A percentile compares a stretch with the other conserved stretches of the same genome.
phyloP scores from a whole-genome alignment of 495 filamentous ascomycete genomes.

The Daldinia loculata region DNA sequence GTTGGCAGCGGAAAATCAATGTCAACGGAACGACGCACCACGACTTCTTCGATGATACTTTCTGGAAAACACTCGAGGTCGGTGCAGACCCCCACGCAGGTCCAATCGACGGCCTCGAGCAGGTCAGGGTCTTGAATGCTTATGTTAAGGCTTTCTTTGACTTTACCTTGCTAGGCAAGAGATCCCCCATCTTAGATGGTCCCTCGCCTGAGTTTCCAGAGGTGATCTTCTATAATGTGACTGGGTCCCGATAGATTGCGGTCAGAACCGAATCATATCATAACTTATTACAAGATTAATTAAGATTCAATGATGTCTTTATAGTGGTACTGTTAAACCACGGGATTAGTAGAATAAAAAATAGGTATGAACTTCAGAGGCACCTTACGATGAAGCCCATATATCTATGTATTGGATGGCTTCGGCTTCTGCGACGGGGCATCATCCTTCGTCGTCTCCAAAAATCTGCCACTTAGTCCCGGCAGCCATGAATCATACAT shows the following conservation, averaged over 20 bases:
- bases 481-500: no score
- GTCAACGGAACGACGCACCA: constrained; percentile 36
- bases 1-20: constrained; percentile 32
- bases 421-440: no score
- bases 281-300: no score
- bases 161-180: constrained; percentile 28
- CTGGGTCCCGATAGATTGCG: background rate
- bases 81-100: constrained; percentile 30
- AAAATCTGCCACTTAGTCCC: no score
- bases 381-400: no score
- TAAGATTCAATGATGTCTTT: no score
- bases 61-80: constrained; percentile 34
- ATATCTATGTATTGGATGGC: no score
- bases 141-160: constrained; percentile 50
- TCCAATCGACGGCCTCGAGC: constrained; percentile 35
- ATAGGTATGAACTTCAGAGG: no score
- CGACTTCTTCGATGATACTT: constrained; percentile 51
- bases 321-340: no score
- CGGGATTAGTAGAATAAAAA: no score
- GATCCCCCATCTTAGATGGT: constrained; percentile 23
- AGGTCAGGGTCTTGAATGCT: constrained; percentile 29
- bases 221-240: constrained; percentile 28
- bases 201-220: constrained; percentile 37
- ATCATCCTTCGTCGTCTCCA: no score
- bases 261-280: background rate